Evolutionary conservation across 2,329 filamentous ascomycete genomes (phyloP), one percentile per base, ranked within the genome.

Genomic region (Colletotrichum chlorophyti): DNA sequence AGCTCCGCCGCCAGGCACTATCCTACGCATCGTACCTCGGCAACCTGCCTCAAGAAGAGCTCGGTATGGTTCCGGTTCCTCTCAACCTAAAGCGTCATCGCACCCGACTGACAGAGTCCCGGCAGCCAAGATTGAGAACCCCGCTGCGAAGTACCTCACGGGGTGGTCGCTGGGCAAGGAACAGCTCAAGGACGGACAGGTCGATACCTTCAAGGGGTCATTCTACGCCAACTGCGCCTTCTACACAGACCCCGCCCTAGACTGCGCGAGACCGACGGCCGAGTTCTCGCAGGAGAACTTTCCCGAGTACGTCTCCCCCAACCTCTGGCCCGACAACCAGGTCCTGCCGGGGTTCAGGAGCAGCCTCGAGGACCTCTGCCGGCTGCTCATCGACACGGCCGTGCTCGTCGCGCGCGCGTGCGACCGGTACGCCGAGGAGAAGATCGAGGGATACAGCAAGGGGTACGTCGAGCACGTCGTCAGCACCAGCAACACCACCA

Each of bases 1-100:
- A 82, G 15, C 77, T 97, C 37, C 85, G 95, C 59, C 84, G 83
- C 58, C 83, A 84, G 59, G 83, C 95, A 2, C 82, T 98, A 4
- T 95, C 91, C 0, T 95, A 95, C 70, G 87, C 93, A 3, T 96
- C 92, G 0, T 95, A 95, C 70, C 85, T 98, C 27, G 95, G 91
- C 24, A 93, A 93, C 62, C 81, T 98, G 5, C 83, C 92, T 6
- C 74, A 83, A 23, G 75, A 83, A 10, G 85, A 93, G 65, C 82
- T 98, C 23, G 86, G 90, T 92, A 76, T 47, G 76, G 71, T n/a
- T n/a, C n/a, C n/a, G n/a, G n/a, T n/a, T n/a, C n/a, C n/a, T n/a
- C n/a, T n/a, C n/a, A n/a, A n/a, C n/a, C n/a, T n/a, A n/a, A n/a
- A n/a, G n/a, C n/a, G n/a, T n/a, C n/a, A n/a, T n/a, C n/a, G n/a